A percentile compares a stretch with the other conserved stretches of the same genome.
phyloP scores from a whole-genome alignment of 73 alveolate species.

The Paramecium primaurelia region DNA sequence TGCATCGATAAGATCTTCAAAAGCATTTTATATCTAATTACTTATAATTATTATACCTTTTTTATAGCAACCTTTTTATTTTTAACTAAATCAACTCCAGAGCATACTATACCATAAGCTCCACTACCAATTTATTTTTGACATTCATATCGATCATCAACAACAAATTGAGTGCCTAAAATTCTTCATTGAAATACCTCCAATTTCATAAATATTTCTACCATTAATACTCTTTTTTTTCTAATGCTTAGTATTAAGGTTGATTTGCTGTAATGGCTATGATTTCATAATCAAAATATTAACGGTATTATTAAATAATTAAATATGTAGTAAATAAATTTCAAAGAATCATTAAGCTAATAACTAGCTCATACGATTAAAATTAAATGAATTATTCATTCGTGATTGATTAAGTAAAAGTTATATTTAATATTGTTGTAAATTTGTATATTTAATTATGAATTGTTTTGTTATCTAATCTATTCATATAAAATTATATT shows the following conservation, averaged over 20 bases:
- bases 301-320: background rate
- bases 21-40: conserved; percentile 75
- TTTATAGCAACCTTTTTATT: conserved; percentile 87
- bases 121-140: conserved; percentile 79
- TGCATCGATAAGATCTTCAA: conserved; percentile 87
- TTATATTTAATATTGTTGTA: too few species aligned
- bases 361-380: background rate
- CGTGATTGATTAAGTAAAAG: background rate
- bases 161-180: conserved; percentile 68
- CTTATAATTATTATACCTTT: conserved; percentile 62
- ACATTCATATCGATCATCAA: conserved; percentile 74
- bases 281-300: background rate
- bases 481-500: too few species aligned
- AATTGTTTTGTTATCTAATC: too few species aligned
- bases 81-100: conserved; percentile 77
- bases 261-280: conserved; percentile 12
- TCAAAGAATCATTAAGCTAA: background rate
- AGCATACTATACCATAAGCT: conserved; percentile 90
- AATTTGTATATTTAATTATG: too few species aligned
- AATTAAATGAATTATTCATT: background rate
- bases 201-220: background rate
- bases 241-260: background rate
- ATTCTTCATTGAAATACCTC: background rate
- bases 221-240: conserved; percentile 22
- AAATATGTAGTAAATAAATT: too few species aligned